phyloP scores from a whole-genome alignment of 2,329 filamentous ascomycete species.

The Trichoderma cornu-damae region DNA sequence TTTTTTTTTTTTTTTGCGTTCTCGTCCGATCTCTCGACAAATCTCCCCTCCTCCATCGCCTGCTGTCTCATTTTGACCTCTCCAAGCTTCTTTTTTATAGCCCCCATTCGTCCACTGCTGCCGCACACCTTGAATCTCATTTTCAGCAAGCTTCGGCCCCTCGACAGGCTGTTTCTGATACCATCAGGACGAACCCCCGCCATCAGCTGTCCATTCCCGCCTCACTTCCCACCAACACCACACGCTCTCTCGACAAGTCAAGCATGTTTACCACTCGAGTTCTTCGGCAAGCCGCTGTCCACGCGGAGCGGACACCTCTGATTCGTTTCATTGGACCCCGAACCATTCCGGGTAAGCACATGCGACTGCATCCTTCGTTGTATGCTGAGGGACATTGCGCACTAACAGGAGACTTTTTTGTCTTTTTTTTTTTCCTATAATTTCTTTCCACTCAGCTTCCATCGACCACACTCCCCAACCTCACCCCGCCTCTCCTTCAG shows the following conservation, averaged over 20 bases:
- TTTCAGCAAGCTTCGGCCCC: not conserved
- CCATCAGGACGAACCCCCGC: not conserved
- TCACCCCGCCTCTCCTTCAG: constrained; percentile 66
- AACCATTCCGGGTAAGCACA: constrained; percentile 47
- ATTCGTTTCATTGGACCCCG: constrained; percentile 60
- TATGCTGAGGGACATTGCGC: not conserved
- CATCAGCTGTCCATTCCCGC: not conserved
- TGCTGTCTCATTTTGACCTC: not conserved
- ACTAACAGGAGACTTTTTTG: no score
- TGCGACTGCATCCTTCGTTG: not conserved
- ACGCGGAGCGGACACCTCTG: constrained; percentile 55
- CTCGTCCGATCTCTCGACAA: not conserved
- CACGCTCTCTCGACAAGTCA: constrained; percentile 14
- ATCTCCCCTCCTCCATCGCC: not conserved
- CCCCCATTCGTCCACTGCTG: not conserved
- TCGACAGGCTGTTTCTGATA: not conserved
- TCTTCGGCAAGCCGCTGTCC: constrained; percentile 55
- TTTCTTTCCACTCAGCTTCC: constrained; percentile 40
- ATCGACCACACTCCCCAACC: constrained; percentile 68
- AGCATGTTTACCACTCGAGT: constrained; percentile 52
- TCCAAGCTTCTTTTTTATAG: not conserved
- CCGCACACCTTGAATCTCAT: not conserved
- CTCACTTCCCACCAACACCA: not conserved
- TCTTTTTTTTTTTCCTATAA: no score
- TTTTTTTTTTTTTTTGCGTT: no score